Conservation (phyloP, 2,329 filamentous ascomycete genomes). For the Tolypocladium pustulatum region DNA sequence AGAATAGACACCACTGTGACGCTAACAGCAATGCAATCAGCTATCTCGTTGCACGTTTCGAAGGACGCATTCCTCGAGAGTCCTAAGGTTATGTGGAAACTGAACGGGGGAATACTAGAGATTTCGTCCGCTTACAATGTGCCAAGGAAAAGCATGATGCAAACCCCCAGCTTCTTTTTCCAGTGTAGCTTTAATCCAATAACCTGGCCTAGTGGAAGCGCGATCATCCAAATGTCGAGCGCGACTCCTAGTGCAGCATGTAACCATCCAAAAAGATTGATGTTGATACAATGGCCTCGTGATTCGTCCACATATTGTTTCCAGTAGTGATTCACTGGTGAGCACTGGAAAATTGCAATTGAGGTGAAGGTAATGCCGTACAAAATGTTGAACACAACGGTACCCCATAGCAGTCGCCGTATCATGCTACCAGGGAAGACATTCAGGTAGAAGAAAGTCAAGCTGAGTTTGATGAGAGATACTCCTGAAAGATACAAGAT, state of each 20-base stretch:
- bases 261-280: conserved; percentile 33
- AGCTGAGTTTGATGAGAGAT: conserved; percentile 31
- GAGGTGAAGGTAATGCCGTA: neutral
- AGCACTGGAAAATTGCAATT: conserved; percentile 26
- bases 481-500: conserved; percentile 30
- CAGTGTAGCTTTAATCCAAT: conserved; percentile 24
- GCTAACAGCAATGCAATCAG: no score
- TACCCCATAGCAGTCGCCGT: conserved; percentile 24
- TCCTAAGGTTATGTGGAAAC: no score
- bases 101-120: no score
- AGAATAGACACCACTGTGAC: neutral
- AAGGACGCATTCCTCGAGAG: no score
- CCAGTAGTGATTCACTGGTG: conserved; percentile 33
- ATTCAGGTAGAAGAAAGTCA: conserved; percentile 39
- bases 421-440: conserved; percentile 30
- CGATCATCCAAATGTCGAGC: conserved; percentile 35
- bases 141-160: conserved; percentile 33
- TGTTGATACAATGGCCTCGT: conserved; percentile 32
- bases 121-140: conserved; percentile 15
- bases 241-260: conserved; percentile 34
- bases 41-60: no score
- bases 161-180: conserved; percentile 31
- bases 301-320: conserved; percentile 28
- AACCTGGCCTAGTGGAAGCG: conserved; percentile 31
- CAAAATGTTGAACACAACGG: neutral